Percentiles rank a stretch among this genome's conserved stretches.
These are phyloP conservation scores for Aspergillus eucalypticola DNA, from an alignment of 2,329 filamentous ascomycete genomes.

Conservation along the genomic window DNA sequence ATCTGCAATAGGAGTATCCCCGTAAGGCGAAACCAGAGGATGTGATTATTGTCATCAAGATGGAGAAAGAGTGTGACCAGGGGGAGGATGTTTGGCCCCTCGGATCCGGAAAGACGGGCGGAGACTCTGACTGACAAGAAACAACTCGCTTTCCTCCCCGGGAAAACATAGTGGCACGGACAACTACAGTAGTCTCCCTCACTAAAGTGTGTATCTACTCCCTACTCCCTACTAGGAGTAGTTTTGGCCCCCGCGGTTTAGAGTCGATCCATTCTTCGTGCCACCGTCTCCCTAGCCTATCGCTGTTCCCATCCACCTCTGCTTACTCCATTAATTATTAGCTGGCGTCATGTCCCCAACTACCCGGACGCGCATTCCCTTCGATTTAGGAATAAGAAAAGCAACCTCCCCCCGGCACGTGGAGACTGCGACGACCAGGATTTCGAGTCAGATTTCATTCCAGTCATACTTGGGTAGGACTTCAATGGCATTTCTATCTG, in stretches of 20 bases:
- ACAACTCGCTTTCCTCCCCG: too few species aligned
- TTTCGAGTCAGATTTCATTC: neutral
- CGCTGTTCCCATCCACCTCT: neutral
- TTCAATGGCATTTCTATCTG: neutral
- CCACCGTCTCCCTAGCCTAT: neutral
- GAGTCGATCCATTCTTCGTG: constrained; percentile 1
- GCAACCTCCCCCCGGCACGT: constrained; percentile 3
- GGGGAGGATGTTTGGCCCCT: too few species aligned
- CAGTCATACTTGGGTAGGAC: neutral
- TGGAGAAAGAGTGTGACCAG: too few species aligned
- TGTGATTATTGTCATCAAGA: too few species aligned
- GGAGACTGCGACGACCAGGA: neutral
- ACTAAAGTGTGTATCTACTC: too few species aligned
- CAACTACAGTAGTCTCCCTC: neutral
- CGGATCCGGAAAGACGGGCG: too few species aligned
- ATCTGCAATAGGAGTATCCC: too few species aligned
- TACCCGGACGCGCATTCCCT: neutral
- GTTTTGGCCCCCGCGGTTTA: constrained; percentile 1
- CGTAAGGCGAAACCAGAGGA: too few species aligned
- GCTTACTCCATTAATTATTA: neutral
- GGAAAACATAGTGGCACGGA: neutral
- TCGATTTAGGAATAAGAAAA: neutral
- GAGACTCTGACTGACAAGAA: too few species aligned
- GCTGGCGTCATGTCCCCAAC: constrained; percentile 3
- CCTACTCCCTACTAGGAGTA: neutral